Base-by-base conservation (phyloP, 1,139 yeast species). In the Suhomyces terraborum region DNA sequence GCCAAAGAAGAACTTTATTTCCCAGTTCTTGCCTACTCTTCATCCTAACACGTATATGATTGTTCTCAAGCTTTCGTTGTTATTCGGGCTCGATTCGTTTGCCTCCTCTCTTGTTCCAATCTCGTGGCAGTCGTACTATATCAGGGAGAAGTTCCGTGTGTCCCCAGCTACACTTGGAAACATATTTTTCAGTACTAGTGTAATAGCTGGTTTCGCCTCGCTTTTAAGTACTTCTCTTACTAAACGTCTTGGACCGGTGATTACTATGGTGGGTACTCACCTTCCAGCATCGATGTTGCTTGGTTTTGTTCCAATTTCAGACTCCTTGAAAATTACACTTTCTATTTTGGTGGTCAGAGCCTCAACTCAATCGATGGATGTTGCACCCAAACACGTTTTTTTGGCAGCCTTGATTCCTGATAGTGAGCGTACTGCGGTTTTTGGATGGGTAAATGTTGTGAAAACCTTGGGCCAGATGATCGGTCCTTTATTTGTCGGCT, bases 181-280 rank as follows among this genome's bases (percentile, higher is more conserved):
- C 3, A 61, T 73, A 0, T 72, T 73, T 49, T 67, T 71, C 35
- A 48, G 56, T 10, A 68, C 71, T 8, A 72, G 73, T 19, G 48
- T 70, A 16, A 54, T 72, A 6, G 62, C 75, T 36, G 73, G 75
- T 0, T 46, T 68, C 28, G 64, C 72, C 47, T 67, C 79, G 0
- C 55, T 76, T 16, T 52, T 67, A 6, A 69, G 77, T 24, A 67
- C 78, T 0, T 58, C 71, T 4, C 55, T 73, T 19, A 69, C 75
- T 36, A 73, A 73, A 40, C 55, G 72, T 37, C 49, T 64, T 34
- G 79, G 78, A 1, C 70, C 77, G 0, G 66, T 73, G 6, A 60
- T 63, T 8, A 69, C 78, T 1, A 73, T 73, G 78, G 63, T 73
- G 4, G 61, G 53, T 2, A 67, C 76, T 0, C 79, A 73, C 50